phyloP scores from a whole-genome alignment of 2,329 filamentous ascomycete genomes.

The Nigrospora sphaerica region DNA sequence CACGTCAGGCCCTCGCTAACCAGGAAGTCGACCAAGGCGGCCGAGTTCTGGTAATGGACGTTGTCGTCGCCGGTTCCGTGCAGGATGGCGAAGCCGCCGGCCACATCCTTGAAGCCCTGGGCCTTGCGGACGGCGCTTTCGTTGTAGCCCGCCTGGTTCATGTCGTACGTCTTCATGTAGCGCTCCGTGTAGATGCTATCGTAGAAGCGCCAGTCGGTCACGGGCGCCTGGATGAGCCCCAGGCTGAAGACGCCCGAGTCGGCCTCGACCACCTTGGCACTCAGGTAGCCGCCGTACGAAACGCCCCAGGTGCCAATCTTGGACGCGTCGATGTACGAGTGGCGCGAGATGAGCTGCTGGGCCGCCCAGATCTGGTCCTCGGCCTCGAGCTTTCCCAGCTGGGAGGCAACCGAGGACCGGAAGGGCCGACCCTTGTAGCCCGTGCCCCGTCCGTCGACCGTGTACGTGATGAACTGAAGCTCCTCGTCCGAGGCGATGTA shows the following conservation, averaged over 20 bases:
- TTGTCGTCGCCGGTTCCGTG: slow-evolving; percentile 67
- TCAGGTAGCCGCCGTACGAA: slow-evolving; percentile 62
- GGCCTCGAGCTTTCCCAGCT: slow-evolving; percentile 57
- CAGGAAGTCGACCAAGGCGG: slow-evolving; percentile 53
- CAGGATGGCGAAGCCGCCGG: slow-evolving; percentile 53
- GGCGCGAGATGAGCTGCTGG: slow-evolving; percentile 39
- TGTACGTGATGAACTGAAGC: slow-evolving; percentile 60
- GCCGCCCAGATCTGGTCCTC: slow-evolving; percentile 64
- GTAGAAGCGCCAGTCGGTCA: slow-evolving; percentile 65
- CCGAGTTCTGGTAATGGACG: slow-evolving; percentile 63
- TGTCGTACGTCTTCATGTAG: slow-evolving; percentile 58
- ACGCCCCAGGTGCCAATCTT: slow-evolving; percentile 63
- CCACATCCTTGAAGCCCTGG: slow-evolving; percentile 54
- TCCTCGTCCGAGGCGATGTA: slow-evolving; percentile 63
- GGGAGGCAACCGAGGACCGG: slow-evolving; percentile 48
- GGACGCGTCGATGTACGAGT: slow-evolving; percentile 47
- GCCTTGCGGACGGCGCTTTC: slow-evolving; percentile 50
- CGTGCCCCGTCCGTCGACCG: slow-evolving; percentile 62
- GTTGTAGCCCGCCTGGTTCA: slow-evolving; percentile 54
- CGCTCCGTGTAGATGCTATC: slow-evolving; percentile 66
- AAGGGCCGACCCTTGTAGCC: slow-evolving; percentile 58
- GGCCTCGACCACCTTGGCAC: slow-evolving; percentile 58
- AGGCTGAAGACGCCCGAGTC: slow-evolving; percentile 55
- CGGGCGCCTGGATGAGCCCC: slow-evolving; percentile 57
- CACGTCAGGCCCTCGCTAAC: slow-evolving; percentile 52